Conservation (phyloP, 1,284 basidiomycete genomes). For the Austroboletus niveus region DNA sequence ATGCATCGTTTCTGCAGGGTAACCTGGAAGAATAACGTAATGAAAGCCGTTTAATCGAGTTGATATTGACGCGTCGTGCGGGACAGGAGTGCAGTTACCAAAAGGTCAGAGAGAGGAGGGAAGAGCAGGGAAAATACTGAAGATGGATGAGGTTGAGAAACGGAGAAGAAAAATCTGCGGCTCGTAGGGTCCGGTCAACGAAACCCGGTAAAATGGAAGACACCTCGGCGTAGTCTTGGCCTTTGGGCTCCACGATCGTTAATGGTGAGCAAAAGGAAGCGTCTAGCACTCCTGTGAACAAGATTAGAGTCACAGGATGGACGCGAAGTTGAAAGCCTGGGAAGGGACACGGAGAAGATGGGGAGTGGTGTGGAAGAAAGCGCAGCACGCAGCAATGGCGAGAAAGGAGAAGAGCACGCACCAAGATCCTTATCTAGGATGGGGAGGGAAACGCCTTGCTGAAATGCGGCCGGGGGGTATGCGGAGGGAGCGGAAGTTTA, state of each 20-base stretch:
- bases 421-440: conserved; percentile 22
- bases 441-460: conserved; percentile 1
- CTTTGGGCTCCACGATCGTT: conserved; percentile 11
- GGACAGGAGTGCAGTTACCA: not conserved
- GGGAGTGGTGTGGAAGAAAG: not conserved
- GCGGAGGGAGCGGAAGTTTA: conserved; percentile 4
- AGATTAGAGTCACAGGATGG: conserved; percentile 12
- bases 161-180: conserved; percentile 4
- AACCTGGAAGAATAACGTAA: conserved; percentile 5
- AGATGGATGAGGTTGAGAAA: not conserved
- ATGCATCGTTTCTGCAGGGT: conserved; percentile 16
- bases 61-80: not conserved
- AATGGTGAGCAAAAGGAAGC: conserved; percentile 2
- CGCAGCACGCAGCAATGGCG: not conserved
- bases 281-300: conserved; percentile 11
- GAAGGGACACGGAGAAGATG: not conserved
- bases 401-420: conserved; percentile 8
- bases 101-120: not conserved
- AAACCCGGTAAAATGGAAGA: conserved; percentile 17
- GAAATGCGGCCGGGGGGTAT: conserved; percentile 5
- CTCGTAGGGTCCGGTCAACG: conserved; percentile 25
- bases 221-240: conserved; percentile 11
- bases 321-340: not conserved
- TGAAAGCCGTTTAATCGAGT: conserved; percentile 5
- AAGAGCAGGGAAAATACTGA: not conserved